Evolutionary conservation across 257 asterid genomes (phyloP).

Genomic region (Ilex aquifolium): DNA sequence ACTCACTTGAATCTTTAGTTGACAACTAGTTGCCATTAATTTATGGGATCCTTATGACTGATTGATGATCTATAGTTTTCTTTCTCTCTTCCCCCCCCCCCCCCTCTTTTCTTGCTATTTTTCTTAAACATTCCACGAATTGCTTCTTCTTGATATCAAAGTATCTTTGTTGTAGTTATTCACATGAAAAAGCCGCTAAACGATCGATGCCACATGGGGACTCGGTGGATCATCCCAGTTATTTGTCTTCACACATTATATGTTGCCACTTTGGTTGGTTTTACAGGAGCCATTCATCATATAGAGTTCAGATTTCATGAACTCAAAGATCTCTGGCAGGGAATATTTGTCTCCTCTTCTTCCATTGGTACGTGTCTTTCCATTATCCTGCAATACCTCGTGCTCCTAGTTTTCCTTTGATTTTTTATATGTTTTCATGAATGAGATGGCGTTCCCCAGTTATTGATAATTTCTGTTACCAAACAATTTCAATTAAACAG

Average conservation of each 20-base stretch:
- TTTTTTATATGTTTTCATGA: too few species aligned
- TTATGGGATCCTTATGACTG: too few species aligned
- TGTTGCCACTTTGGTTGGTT: slow-evolving; percentile 60
- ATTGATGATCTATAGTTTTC: too few species aligned
- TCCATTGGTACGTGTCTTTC: slow-evolving; percentile 49
- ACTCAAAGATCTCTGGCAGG: slow-evolving; percentile 86
- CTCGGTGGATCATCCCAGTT: slow-evolving; percentile 58
- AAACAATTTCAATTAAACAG: too few species aligned
- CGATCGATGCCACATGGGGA: slow-evolving; percentile 72
- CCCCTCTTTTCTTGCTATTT: background rate
- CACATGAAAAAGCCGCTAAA: slow-evolving; percentile 61
- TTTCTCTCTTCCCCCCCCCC: background rate
- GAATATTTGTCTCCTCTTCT: slow-evolving; percentile 54
- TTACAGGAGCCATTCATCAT: slow-evolving; percentile 68
- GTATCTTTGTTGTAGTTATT: slow-evolving; percentile 43
- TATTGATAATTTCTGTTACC: too few species aligned
- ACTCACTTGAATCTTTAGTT: too few species aligned
- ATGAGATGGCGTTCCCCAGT: too few species aligned
- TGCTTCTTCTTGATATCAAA: background rate
- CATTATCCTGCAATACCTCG: background rate
- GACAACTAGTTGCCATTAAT: too few species aligned
- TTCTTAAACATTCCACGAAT: too few species aligned
- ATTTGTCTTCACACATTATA: slow-evolving; percentile 59
- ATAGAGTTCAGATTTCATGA: slow-evolving; percentile 79
- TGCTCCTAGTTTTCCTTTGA: too few species aligned